phyloP scores from a whole-genome alignment of 306 rosid species.

The Crataegus laevigata region DNA sequence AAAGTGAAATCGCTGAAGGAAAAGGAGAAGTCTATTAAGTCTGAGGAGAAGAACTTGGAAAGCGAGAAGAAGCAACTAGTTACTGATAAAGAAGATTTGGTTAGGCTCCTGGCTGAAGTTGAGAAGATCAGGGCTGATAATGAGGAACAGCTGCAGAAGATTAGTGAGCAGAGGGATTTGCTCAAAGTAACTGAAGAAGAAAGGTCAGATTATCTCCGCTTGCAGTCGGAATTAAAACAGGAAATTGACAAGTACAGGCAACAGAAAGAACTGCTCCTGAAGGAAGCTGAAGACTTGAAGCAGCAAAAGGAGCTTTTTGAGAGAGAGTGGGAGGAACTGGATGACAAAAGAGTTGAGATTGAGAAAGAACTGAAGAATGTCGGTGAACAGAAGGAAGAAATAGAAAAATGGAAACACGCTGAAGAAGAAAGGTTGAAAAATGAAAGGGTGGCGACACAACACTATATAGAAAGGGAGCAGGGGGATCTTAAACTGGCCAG shows the following conservation, averaged over 20 bases:
- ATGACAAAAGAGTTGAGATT: conserved; percentile 71
- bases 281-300: conserved; percentile 84
- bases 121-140: conserved; percentile 62
- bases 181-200: conserved; percentile 78
- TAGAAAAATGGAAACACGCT: conserved; percentile 47
- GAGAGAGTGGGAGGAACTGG: conserved; percentile 95
- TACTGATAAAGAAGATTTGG: conserved; percentile 60
- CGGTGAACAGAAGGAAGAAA: conserved; percentile 58
- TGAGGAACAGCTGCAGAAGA: conserved; percentile 53
- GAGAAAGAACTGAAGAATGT: conserved; percentile 60
- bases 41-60: conserved; percentile 62
- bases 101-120: conserved; percentile 50
- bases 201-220: conserved; percentile 53
- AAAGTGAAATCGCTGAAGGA: conserved; percentile 69
- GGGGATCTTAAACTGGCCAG: conserved; percentile 62
- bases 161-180: conserved; percentile 50
- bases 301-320: conserved; percentile 86
- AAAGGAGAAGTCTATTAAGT: conserved; percentile 56
- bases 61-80: conserved; percentile 47
- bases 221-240: conserved; percentile 80
- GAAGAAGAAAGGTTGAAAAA: conserved; percentile 74
- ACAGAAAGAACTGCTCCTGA: conserved; percentile 69
- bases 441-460: conserved; percentile 52
- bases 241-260: conserved; percentile 79
- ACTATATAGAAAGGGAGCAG: conserved; percentile 56